Evolutionary conservation across 345 rosid genomes (phyloP).

Genomic region (Salix arbutifolia): DNA sequence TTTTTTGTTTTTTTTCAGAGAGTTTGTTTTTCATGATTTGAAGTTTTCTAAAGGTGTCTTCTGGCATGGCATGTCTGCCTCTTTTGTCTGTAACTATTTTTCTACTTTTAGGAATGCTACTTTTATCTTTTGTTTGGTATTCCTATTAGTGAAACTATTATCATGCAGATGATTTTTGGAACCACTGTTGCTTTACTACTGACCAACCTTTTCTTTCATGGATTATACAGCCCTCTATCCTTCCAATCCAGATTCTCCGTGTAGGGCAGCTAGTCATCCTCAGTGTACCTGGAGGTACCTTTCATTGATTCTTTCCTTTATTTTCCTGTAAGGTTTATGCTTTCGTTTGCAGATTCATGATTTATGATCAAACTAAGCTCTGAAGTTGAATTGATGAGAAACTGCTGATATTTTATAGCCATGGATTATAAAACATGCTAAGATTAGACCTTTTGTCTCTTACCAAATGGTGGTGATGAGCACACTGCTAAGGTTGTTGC

Average conservation of each 20-base stretch:
- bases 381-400: not conserved
- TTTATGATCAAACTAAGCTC: not conserved
- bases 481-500: not conserved
- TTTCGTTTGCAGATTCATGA: not conserved
- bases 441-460: not conserved
- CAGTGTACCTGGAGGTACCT: slow-evolving; percentile 86
- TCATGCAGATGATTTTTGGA: slow-evolving; percentile 2
- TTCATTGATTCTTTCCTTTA: slow-evolving; percentile 2
- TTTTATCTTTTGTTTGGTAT: not conserved
- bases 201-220: slow-evolving; percentile 15
- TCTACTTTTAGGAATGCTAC: not conserved
- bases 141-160: not conserved
- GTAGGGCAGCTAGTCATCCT: slow-evolving; percentile 94
- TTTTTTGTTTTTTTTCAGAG: not conserved
- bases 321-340: not conserved
- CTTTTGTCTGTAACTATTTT: not conserved
- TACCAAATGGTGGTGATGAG: not conserved
- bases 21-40: not conserved
- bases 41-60: not conserved
- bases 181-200: not conserved
- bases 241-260: slow-evolving; percentile 83
- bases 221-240: slow-evolving; percentile 80
- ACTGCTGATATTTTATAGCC: not conserved
- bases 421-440: not conserved
- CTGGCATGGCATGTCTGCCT: not conserved